These are phyloP conservation scores for Wickerhamomyces sydowiorum DNA, from an alignment of 805 yeast species.

Conservation along the genomic window DNA sequence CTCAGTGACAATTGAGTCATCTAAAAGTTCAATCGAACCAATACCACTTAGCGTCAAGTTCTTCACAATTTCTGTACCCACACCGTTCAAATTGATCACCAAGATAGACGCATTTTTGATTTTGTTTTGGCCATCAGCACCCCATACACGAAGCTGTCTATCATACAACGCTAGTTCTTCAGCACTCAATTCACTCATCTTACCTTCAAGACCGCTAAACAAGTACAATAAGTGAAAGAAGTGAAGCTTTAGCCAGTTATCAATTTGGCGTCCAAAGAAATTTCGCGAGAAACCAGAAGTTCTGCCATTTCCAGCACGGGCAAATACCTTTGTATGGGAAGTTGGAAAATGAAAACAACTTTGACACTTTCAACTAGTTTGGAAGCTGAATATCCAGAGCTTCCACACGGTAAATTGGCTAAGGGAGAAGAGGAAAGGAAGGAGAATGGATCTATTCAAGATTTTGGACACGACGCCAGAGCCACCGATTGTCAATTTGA, in stretches of 20 bases:
- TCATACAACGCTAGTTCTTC: constrained; percentile 92
- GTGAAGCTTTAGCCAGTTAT: too few species aligned
- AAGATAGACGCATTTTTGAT: constrained; percentile 70
- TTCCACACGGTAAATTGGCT: too few species aligned
- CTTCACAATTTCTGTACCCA: constrained; percentile 79
- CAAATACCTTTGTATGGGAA: background rate
- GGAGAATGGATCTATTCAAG: constrained; percentile 66
- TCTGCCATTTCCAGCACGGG: background rate
- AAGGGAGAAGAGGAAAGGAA: too few species aligned
- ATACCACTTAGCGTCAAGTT: constrained; percentile 86
- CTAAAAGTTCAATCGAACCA: constrained; percentile 70
- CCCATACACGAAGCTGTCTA: constrained; percentile 95
- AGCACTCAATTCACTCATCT: constrained; percentile 23
- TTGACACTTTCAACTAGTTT: background rate
- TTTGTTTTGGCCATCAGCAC: constrained; percentile 79
- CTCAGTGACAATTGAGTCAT: constrained; percentile 44
- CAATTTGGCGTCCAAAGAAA: too few species aligned
- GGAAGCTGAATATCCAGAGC: too few species aligned
- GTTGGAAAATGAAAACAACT: background rate
- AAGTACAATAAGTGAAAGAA: too few species aligned
- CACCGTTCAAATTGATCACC: constrained; percentile 65
- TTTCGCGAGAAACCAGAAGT: too few species aligned
- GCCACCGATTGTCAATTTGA: constrained; percentile 54
- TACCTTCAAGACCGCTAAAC: background rate
- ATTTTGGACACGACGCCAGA: constrained; percentile 82